Percentiles rank a stretch among this genome's conserved stretches.
Evolutionary conservation across 257 asterid species (phyloP).

Genomic region (Fraxinus americana): DNA sequence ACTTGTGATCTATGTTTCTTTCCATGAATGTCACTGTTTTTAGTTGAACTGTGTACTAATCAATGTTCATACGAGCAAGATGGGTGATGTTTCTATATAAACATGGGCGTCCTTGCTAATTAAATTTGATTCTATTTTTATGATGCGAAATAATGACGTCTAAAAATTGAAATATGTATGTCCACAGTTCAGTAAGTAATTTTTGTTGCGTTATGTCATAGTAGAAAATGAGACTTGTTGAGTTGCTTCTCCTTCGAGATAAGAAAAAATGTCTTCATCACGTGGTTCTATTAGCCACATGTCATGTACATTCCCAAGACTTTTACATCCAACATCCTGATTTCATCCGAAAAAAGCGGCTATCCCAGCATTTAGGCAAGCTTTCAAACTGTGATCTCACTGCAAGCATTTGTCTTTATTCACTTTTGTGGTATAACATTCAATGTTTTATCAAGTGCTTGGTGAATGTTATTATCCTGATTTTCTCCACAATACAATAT

Average conservation of each 20-base stretch:
- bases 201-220: not conserved
- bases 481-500: no score
- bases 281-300: not conserved
- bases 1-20: constrained; percentile 2
- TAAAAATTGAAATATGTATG: not conserved
- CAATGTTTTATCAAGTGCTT: not conserved
- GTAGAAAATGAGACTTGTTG: not conserved
- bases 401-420: not conserved
- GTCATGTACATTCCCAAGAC: not conserved
- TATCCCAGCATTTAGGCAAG: no score
- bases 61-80: not conserved
- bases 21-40: not conserved
- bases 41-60: not conserved
- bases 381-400: not conserved
- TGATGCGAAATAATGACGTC: not conserved
- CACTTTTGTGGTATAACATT: not conserved
- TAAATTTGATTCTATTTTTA: not conserved
- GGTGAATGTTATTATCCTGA: not conserved
- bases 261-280: not conserved
- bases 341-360: no score
- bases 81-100: not conserved
- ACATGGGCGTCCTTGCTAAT: not conserved
- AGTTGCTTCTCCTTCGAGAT: not conserved
- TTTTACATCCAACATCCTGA: no score
- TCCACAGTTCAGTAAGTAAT: not conserved